phyloP scores from a whole-genome alignment of 164 flowering plant genomes.

The Platanus orientalis region DNA sequence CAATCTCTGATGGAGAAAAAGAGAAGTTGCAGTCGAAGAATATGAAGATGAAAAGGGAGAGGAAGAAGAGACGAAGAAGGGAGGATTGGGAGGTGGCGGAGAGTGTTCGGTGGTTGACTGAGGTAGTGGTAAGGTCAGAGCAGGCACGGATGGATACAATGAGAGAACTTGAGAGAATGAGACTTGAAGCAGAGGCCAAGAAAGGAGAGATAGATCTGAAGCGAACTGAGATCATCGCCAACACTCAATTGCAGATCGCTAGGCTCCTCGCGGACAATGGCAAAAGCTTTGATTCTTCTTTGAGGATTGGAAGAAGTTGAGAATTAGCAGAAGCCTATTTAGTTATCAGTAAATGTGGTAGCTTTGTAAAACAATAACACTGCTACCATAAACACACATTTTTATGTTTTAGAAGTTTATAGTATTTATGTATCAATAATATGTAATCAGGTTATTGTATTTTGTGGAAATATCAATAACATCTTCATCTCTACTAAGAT shows the following conservation, averaged over 20 bases:
- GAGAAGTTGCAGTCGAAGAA: constrained; percentile 21
- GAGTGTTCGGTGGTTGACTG: constrained; percentile 79
- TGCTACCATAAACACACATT: no score
- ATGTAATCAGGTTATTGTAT: no score
- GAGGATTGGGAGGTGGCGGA: constrained; percentile 51
- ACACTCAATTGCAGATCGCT: constrained; percentile 84
- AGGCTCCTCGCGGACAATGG: constrained; percentile 45
- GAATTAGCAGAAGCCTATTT: not conserved
- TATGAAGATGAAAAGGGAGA: constrained; percentile 19
- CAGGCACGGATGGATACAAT: constrained; percentile 72
- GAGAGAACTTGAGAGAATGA: constrained; percentile 78
- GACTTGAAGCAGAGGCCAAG: constrained; percentile 75
- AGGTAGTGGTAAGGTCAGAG: constrained; percentile 67
- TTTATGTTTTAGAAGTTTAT: no score
- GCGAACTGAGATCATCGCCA: constrained; percentile 78
- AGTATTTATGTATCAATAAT: no score
- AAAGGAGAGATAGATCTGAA: constrained; percentile 81
- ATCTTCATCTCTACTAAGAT: no score
- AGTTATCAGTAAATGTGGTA: no score
- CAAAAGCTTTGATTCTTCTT: constrained; percentile 51
- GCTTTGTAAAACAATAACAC: no score
- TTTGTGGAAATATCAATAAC: no score
- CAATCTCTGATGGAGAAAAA: constrained; percentile 38
- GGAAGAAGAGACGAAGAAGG: constrained; percentile 20
- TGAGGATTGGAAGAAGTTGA: constrained; percentile 64